A percentile compares a stretch with the other conserved stretches of the same genome.
Evolutionary conservation across 2,329 filamentous ascomycete genomes (phyloP).

Genomic region (Pyrenochaeta sp.): DNA sequence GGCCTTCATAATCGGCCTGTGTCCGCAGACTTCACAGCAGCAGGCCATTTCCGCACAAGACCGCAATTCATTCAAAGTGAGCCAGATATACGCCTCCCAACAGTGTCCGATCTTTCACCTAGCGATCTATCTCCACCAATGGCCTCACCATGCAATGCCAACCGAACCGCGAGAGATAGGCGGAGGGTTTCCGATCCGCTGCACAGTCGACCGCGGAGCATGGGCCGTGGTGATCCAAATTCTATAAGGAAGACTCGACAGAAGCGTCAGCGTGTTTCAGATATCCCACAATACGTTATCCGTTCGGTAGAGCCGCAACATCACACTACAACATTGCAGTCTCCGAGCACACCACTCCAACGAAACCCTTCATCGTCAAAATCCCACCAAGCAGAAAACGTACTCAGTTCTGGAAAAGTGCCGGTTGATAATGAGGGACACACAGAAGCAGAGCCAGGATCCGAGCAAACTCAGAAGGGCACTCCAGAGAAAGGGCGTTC

Average conservation of each 20-base stretch:
- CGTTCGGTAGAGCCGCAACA: too few species aligned
- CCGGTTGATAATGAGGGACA: neutral
- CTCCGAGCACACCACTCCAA: neutral
- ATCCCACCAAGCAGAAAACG: neutral
- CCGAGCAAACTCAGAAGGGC: neutral
- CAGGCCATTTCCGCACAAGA: neutral
- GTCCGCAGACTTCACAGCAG: constrained; percentile 2
- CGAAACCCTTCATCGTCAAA: neutral
- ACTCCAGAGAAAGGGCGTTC: neutral
- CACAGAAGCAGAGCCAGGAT: neutral
- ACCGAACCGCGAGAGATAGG: neutral
- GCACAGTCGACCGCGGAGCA: neutral
- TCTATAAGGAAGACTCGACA: neutral
- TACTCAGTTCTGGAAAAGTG: neutral
- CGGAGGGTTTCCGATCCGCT: constrained; percentile 2
- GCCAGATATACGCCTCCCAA: neutral
- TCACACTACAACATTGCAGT: neutral
- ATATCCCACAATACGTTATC: neutral
- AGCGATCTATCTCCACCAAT: neutral
- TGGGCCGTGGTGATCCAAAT: neutral
- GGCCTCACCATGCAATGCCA: neutral
- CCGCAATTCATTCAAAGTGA: constrained; percentile 9
- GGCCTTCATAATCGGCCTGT: neutral
- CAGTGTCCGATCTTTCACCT: neutral
- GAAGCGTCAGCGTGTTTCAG: neutral